Conservation (phyloP, 139 green algal species). For the Tetradesmus lagerheimii region DNA sequence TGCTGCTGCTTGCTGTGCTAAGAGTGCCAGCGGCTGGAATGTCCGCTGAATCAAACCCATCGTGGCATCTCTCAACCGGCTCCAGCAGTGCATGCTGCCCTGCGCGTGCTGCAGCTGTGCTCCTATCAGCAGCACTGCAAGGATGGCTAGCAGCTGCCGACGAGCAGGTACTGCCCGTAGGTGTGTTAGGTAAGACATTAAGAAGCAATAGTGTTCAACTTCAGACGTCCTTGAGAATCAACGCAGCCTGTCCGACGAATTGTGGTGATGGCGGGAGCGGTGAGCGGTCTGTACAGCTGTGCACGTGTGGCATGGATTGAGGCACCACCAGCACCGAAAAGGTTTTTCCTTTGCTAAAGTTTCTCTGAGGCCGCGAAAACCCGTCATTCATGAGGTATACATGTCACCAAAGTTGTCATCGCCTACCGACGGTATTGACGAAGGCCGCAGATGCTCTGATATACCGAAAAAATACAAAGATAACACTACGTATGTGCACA, state of each 20-base stretch:
- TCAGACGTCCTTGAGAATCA: not conserved
- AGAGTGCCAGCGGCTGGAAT: not conserved
- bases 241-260: not conserved
- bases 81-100: not conserved
- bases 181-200: not conserved
- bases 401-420: not conserved
- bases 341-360: not conserved
- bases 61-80: not conserved
- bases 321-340: not conserved
- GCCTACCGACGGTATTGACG: too few species aligned
- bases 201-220: not conserved
- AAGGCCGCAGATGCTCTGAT: too few species aligned
- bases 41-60: not conserved
- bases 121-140: not conserved
- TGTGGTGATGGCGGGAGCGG: not conserved
- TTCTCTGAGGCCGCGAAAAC: too few species aligned
- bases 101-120: not conserved
- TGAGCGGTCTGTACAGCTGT: not conserved
- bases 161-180: not conserved
- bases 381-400: not conserved
- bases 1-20: not conserved
- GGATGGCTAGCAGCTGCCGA: not conserved
- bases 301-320: not conserved
- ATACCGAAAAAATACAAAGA: too few species aligned
- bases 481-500: too few species aligned